A percentile compares a stretch with the other conserved stretches of the same genome.
These are phyloP conservation scores for Stentor coeruleus DNA, from an alignment of 73 alveolate genomes.

Conservation along the genomic window DNA sequence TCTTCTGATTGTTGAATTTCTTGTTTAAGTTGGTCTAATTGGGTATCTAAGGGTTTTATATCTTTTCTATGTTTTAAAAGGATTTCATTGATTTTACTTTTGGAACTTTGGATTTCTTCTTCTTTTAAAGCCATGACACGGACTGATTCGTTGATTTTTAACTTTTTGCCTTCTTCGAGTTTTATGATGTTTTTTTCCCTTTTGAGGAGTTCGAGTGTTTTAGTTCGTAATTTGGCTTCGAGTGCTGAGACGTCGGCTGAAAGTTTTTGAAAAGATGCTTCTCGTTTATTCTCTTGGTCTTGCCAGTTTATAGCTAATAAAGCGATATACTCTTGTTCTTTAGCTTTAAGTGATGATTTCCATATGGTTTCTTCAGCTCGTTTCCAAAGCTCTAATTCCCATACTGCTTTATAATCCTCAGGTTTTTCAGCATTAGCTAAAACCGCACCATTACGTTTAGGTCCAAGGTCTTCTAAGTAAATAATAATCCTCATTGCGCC, in stretches of 20 bases:
- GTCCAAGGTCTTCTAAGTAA: conserved; percentile 19
- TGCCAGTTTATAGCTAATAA: conserved; percentile 76
- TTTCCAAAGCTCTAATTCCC: conserved; percentile 89
- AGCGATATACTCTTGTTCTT: conserved; percentile 78
- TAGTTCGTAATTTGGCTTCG: conserved; percentile 67
- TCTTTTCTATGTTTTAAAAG: conserved; percentile 54
- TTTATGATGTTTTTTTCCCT: conserved; percentile 79
- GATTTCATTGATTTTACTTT: conserved; percentile 76
- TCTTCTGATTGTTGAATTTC: conserved; percentile 65
- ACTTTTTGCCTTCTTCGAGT: conserved; percentile 81
- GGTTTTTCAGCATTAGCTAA: conserved; percentile 26
- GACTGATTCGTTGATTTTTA: conserved; percentile 73
- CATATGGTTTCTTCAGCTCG: conserved; percentile 88
- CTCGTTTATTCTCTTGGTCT: conserved; percentile 76
- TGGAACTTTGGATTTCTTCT: conserved; percentile 79
- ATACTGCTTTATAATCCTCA: conserved; percentile 70
- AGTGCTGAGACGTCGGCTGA: conserved; percentile 53
- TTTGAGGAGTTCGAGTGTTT: conserved; percentile 79
- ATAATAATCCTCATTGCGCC: conserved; percentile 17
- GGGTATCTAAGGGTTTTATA: conserved; percentile 44
- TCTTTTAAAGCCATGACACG: conserved; percentile 74
- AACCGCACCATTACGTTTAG: conserved; percentile 2
- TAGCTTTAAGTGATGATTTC: conserved; percentile 80
- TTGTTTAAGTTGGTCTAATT: conserved; percentile 52
- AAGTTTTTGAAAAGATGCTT: conserved; percentile 56